phyloP scores from a whole-genome alignment of 345 rosid genomes.

The Anastatica hierochuntica region DNA sequence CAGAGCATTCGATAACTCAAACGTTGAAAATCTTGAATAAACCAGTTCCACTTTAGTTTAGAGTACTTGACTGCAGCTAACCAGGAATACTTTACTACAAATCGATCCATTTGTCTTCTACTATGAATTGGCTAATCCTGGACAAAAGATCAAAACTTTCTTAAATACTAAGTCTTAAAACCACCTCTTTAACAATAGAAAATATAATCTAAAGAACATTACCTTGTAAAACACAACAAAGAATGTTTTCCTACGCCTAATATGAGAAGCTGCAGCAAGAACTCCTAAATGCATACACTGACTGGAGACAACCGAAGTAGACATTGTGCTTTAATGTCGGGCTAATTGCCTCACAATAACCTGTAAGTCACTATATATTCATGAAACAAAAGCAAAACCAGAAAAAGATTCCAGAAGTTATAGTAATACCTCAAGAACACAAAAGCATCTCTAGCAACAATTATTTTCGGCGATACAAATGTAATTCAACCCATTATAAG shows the following conservation, averaged over 20 bases:
- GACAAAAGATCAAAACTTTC: too few species aligned
- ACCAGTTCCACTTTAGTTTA: too few species aligned
- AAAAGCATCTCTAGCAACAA: conserved; percentile 70
- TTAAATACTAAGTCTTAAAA: too few species aligned
- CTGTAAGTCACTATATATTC: conserved; percentile 48
- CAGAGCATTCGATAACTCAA: too few species aligned
- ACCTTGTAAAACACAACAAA: conserved; percentile 69
- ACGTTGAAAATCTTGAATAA: too few species aligned
- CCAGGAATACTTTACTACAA: neutral
- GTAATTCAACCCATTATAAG: conserved; percentile 82
- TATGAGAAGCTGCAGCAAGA: conserved; percentile 79
- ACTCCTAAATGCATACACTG: conserved; percentile 86
- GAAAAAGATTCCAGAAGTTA: too few species aligned
- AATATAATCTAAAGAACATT: too few species aligned
- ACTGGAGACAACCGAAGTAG: conserved; percentile 62
- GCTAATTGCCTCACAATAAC: conserved; percentile 59
- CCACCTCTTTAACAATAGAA: too few species aligned
- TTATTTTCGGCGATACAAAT: conserved; percentile 60
- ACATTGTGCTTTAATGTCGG: conserved; percentile 42
- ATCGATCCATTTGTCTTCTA: conserved; percentile 58
- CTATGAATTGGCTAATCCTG: conserved; percentile 66
- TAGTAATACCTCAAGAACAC: conserved; percentile 56
- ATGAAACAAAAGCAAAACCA: neutral
- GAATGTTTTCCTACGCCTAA: conserved; percentile 35
- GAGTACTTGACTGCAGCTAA: too few species aligned